phyloP scores from a whole-genome alignment of 2,329 filamentous ascomycete genomes.

The Microsporum audouinii region DNA sequence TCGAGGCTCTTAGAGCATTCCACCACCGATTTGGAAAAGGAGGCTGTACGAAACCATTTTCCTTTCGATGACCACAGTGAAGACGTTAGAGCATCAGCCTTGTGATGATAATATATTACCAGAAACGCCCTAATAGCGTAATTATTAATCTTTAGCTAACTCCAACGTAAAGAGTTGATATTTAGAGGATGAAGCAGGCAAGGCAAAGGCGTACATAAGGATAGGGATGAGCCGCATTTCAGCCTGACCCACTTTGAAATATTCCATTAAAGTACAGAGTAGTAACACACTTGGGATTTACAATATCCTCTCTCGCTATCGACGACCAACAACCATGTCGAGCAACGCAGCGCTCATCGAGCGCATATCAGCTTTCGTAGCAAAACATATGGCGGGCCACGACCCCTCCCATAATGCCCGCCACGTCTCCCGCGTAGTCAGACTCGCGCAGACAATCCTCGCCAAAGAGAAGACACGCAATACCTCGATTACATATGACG shows the following conservation, averaged over 20 bases:
- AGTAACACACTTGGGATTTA: not conserved
- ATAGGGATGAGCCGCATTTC: too few species aligned
- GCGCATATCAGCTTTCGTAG: slow-evolving; percentile 51
- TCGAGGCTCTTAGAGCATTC: slow-evolving; percentile 16
- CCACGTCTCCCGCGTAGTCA: slow-evolving; percentile 69
- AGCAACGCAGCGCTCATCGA: slow-evolving; percentile 41
- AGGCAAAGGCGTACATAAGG: too few species aligned
- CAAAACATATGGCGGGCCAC: slow-evolving; percentile 55
- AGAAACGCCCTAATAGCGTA: too few species aligned
- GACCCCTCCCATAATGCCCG: slow-evolving; percentile 48
- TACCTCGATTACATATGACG: slow-evolving; percentile 34
- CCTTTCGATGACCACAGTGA: not conserved
- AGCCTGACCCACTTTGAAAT: too few species aligned
- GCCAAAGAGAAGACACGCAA: slow-evolving; percentile 31
- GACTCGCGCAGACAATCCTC: slow-evolving; percentile 58
- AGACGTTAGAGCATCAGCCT: too few species aligned
- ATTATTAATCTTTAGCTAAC: too few species aligned
- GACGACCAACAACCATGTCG: not conserved
- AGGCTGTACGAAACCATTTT: slow-evolving; percentile 7
- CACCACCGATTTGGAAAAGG: not conserved
- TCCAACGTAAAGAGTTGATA: too few species aligned
- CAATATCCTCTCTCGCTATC: not conserved
- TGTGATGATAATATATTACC: too few species aligned
- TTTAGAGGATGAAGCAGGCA: too few species aligned
- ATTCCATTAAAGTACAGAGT: too few species aligned